A percentile compares a stretch with the other conserved stretches of the same genome.
phyloP scores from a whole-genome alignment of 2,329 filamentous ascomycete species.

The Cytospora piceicola region DNA sequence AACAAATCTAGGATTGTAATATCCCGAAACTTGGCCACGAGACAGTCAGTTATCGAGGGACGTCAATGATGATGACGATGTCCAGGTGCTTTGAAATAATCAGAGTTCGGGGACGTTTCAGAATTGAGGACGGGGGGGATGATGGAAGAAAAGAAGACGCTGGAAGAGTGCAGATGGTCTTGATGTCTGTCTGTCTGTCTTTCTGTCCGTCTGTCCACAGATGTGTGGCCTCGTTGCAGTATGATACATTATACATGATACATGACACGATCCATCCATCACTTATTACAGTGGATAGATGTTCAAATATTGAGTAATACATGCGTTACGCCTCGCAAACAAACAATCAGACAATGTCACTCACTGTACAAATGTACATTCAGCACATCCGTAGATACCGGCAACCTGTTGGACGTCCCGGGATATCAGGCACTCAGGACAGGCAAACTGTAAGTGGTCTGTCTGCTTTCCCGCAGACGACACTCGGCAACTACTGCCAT shows the following conservation, averaged over 20 bases:
- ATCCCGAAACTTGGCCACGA: not conserved
- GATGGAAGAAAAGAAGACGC: not conserved
- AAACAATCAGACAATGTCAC: not conserved
- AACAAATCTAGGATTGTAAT: not conserved
- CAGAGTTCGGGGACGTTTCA: not conserved
- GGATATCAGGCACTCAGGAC: not conserved
- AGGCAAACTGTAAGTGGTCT: not conserved
- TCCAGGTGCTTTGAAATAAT: constrained; percentile 1
- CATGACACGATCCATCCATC: not conserved
- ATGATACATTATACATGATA: not conserved
- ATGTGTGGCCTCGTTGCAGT: not conserved
- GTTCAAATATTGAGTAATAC: not conserved
- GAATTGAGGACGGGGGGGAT: not conserved
- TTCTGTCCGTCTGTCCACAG: not conserved
- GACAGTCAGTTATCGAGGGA: not conserved
- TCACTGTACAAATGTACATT: not conserved
- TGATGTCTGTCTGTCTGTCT: not conserved
- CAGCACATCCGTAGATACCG: not conserved
- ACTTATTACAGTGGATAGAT: not conserved
- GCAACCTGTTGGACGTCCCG: not conserved
- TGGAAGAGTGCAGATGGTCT: not conserved
- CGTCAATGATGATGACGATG: not conserved
- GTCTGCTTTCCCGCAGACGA: too few species aligned
- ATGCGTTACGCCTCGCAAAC: not conserved
- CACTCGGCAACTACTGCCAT: too few species aligned